Conservation (phyloP, 352 stramenopile genomes). For the Globisporangium rhizosaccharum region DNA sequence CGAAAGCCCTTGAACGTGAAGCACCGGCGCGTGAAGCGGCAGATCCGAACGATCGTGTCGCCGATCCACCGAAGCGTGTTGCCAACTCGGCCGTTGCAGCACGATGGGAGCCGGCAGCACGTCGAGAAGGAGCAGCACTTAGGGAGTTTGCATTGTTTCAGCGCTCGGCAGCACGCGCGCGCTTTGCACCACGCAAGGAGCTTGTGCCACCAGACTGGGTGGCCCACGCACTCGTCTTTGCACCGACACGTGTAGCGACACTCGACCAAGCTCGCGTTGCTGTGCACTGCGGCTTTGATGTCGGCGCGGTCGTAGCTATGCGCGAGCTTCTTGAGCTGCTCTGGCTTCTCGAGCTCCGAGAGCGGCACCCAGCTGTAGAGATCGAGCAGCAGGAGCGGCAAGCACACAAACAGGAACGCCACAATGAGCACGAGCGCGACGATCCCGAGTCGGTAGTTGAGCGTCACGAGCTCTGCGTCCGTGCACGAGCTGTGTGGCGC, state of each 20-base stretch:
- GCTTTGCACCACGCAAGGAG: background rate
- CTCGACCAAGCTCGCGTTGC: constrained; percentile 45
- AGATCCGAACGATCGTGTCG: background rate
- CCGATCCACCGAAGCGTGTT: background rate
- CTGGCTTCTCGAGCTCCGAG: constrained; percentile 28
- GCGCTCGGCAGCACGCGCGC: background rate
- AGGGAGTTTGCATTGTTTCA: background rate
- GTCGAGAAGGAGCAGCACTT: background rate
- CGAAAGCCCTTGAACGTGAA: constrained; percentile 6
- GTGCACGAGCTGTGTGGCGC: constrained; percentile 11
- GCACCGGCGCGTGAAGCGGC: background rate
- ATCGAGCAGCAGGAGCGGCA: constrained; percentile 50
- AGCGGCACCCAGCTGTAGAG: constrained; percentile 55
- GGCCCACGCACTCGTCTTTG: background rate
- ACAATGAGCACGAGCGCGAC: constrained; percentile 30
- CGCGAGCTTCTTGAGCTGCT: constrained; percentile 20
- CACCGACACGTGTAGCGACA: background rate
- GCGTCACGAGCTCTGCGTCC: constrained; percentile 15
- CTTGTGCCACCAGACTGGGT: background rate
- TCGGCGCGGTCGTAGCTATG: constrained; percentile 24
- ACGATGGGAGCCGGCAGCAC: background rate
- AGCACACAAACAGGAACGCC: constrained; percentile 43
- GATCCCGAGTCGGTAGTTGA: constrained; percentile 41
- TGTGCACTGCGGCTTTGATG: constrained; percentile 48
- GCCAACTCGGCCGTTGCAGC: background rate